Percentiles rank a stretch among this genome's conserved stretches.
These are phyloP conservation scores for Chlorophyllum brunneum DNA, from an alignment of 768 basidiomycete species.

Conservation along the genomic window DNA sequence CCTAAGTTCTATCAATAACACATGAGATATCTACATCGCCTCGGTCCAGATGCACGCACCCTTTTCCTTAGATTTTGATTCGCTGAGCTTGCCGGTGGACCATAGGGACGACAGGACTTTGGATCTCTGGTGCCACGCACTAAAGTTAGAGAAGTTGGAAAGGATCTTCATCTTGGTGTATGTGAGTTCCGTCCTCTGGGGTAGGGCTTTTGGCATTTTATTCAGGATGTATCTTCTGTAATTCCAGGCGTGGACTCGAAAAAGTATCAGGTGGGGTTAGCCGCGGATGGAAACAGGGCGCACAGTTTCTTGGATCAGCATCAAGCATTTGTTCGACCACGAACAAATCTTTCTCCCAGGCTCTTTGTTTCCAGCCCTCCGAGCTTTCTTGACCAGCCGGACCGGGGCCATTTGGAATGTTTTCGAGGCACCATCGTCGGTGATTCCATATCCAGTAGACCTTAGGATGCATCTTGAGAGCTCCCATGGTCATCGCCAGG, in stretches of 20 bases:
- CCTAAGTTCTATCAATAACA: slow-evolving; percentile 69
- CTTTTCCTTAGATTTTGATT: slow-evolving; percentile 56
- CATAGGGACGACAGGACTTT: slow-evolving; percentile 71
- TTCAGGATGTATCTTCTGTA: slow-evolving; percentile 86
- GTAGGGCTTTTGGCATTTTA: slow-evolving; percentile 56
- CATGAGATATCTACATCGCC: neutral
- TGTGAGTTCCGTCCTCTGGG: slow-evolving; percentile 65
- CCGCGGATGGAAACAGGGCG: slow-evolving; percentile 21
- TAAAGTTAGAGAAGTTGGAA: slow-evolving; percentile 94
- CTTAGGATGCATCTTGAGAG: slow-evolving; percentile 85
- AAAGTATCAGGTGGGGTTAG: neutral
- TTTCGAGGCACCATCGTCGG: slow-evolving; percentile 89
- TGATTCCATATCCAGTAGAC: slow-evolving; percentile 99
- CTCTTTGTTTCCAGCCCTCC: slow-evolving; percentile 69
- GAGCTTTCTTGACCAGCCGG: slow-evolving; percentile 37
- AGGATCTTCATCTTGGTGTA: slow-evolving; percentile 92
- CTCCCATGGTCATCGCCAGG: slow-evolving; percentile 73
- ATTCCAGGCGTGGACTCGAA: slow-evolving; percentile 88
- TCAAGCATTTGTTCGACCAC: slow-evolving; percentile 93
- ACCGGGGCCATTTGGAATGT: slow-evolving; percentile 72
- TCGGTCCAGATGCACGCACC: slow-evolving; percentile 41
- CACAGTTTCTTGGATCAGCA: slow-evolving; percentile 90
- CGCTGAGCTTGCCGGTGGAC: slow-evolving; percentile 51
- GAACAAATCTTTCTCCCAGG: slow-evolving; percentile 83
- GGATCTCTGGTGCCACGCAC: slow-evolving; percentile 97